phyloP scores from a whole-genome alignment of 148 eudicot species.

The Arbutus unedo region DNA sequence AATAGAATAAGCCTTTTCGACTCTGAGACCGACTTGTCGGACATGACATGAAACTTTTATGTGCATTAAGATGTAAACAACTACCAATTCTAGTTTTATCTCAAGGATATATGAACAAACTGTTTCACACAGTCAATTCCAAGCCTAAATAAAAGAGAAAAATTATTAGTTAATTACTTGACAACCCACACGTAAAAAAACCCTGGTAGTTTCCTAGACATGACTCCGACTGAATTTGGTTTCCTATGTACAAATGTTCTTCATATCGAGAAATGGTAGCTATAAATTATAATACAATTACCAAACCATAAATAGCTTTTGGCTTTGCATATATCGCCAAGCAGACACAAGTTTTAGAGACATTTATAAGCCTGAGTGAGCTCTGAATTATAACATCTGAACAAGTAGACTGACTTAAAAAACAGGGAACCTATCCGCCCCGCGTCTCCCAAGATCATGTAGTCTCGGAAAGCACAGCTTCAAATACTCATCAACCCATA shows the following conservation, averaged over 20 bases:
- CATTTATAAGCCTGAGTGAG: background rate
- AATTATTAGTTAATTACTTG: too few species aligned
- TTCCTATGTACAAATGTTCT: background rate
- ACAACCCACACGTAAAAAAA: too few species aligned
- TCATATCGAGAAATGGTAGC: background rate
- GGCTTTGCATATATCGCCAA: background rate
- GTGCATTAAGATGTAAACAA: too few species aligned
- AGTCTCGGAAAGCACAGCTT: constrained; percentile 4
- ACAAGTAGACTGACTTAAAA: background rate
- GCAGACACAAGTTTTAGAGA: background rate
- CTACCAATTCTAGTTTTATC: too few species aligned
- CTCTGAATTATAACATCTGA: background rate
- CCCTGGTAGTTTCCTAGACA: too few species aligned
- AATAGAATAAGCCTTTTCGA: too few species aligned
- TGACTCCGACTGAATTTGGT: too few species aligned
- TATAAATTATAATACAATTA: background rate
- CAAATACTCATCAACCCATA: background rate
- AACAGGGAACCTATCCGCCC: background rate
- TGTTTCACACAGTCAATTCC: too few species aligned
- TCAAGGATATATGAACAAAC: too few species aligned
- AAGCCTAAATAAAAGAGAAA: too few species aligned
- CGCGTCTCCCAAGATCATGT: background rate
- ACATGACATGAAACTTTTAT: too few species aligned
- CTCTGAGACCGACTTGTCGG: too few species aligned
- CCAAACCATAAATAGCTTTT: background rate